A percentile compares a stretch with the other conserved stretches of the same genome.
Conservation (phyloP, 2,329 filamentous ascomycete species). For the Botryotinia narcissicola region DNA sequence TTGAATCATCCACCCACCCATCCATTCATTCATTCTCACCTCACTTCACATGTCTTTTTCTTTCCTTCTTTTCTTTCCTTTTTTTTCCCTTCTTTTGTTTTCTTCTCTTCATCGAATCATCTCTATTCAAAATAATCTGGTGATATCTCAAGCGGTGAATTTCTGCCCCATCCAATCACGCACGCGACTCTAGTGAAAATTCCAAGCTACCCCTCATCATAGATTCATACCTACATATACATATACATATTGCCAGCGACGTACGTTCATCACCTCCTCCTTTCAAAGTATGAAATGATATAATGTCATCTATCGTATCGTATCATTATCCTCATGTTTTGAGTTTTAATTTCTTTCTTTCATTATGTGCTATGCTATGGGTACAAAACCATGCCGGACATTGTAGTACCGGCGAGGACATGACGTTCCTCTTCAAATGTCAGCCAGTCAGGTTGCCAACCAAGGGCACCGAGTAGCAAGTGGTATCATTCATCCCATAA, state of each 20-base stretch:
- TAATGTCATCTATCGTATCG: background rate
- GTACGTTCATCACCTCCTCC: background rate
- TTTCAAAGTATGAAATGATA: background rate
- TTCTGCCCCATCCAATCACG: constrained; percentile 8
- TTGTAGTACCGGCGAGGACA: background rate
- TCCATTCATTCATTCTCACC: too few relatives aligned
- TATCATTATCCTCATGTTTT: background rate
- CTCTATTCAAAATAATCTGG: background rate
- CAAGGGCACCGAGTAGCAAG: constrained; percentile 4
- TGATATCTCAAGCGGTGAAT: background rate
- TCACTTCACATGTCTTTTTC: background rate
- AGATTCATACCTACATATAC: background rate
- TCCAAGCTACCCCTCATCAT: constrained; percentile 4
- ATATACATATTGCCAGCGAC: background rate
- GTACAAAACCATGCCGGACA: background rate
- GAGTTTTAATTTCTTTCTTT: background rate
- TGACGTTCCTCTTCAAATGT: constrained; percentile 6
- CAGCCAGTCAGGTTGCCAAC: background rate
- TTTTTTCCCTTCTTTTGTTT: background rate
- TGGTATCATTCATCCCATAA: constrained; percentile 16
- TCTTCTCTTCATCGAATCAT: background rate
- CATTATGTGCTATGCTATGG: constrained; percentile 9
- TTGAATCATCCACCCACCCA: too few relatives aligned
- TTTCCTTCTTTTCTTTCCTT: background rate
- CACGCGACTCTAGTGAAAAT: background rate